phyloP scores from a whole-genome alignment of 306 rosid species.

The Myrica gale region DNA sequence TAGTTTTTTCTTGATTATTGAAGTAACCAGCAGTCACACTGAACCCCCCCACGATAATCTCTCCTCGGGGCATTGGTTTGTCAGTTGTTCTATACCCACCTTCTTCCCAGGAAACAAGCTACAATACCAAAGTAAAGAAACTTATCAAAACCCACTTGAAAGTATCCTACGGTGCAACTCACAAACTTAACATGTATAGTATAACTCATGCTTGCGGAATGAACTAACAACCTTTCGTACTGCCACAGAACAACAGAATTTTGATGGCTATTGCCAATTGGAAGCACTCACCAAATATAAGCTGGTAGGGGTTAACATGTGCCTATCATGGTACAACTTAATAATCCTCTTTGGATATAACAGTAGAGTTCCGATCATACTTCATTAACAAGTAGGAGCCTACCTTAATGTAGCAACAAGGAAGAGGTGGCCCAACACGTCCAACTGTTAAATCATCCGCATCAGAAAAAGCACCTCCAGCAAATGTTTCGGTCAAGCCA shows the following conservation, averaged over 20 bases:
- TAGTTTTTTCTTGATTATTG: conserved; percentile 72
- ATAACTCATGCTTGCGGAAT: neutral
- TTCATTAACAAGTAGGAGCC: neutral
- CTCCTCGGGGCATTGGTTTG: conserved; percentile 96
- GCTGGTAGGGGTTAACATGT: neutral
- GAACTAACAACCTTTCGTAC: neutral
- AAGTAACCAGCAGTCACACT: conserved; percentile 87
- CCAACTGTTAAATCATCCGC: conserved; percentile 81
- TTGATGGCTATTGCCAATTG: neutral
- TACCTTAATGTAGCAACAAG: conserved; percentile 81
- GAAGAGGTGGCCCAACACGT: conserved; percentile 95
- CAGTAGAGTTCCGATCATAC: neutral
- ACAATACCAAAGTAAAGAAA: conserved; percentile 34
- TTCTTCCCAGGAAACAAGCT: conserved; percentile 96
- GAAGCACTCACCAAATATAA: conserved; percentile 2
- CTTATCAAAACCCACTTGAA: neutral
- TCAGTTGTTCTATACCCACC: conserved; percentile 79
- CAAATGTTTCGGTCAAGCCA: conserved; percentile 98
- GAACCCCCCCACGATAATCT: conserved; percentile 78
- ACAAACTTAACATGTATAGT: no score
- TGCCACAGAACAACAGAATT: neutral
- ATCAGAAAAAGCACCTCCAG: conserved; percentile 90
- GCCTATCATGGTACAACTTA: neutral
- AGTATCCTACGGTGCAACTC: conserved; percentile 8
- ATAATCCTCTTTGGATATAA: neutral